phyloP scores from a whole-genome alignment of 2,329 filamentous ascomycete species.

The Aspergillus alliaceus region DNA sequence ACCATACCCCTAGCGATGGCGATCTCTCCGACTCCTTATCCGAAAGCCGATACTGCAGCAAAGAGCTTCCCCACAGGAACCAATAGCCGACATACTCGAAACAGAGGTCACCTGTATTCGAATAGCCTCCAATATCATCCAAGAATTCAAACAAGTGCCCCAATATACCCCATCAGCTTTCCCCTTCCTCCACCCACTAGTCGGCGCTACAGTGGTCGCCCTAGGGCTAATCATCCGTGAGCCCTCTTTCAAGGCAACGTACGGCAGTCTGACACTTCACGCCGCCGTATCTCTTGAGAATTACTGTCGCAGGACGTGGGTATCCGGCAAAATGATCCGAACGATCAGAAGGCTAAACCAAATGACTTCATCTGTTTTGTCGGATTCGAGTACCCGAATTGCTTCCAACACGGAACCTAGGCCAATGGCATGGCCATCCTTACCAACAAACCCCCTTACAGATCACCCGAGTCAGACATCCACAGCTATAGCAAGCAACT shows the following conservation, averaged over 20 bases:
- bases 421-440: background rate
- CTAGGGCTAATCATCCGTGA: constrained; percentile 21
- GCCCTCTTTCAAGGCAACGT: constrained; percentile 12
- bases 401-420: no score
- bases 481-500: background rate
- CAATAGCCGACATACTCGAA: constrained; percentile 10
- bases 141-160: constrained; percentile 19
- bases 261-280: constrained; percentile 14
- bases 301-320: constrained; percentile 23
- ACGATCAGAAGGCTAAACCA: constrained; percentile 18
- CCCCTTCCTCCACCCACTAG: constrained; percentile 23
- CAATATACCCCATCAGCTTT: constrained; percentile 22
- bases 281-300: constrained; percentile 15
- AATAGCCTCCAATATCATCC: constrained; percentile 15
- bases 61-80: background rate
- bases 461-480: background rate
- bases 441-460: background rate
- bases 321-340: constrained; percentile 20
- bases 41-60: constrained; percentile 19
- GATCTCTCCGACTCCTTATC: constrained; percentile 19
- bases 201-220: constrained; percentile 19
- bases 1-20: constrained; percentile 17
- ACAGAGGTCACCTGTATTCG: constrained; percentile 24
- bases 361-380: constrained; percentile 6
- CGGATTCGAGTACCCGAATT: no score